Base-by-base conservation (phyloP, 805 yeast species). In the Candida adriatica region DNA sequence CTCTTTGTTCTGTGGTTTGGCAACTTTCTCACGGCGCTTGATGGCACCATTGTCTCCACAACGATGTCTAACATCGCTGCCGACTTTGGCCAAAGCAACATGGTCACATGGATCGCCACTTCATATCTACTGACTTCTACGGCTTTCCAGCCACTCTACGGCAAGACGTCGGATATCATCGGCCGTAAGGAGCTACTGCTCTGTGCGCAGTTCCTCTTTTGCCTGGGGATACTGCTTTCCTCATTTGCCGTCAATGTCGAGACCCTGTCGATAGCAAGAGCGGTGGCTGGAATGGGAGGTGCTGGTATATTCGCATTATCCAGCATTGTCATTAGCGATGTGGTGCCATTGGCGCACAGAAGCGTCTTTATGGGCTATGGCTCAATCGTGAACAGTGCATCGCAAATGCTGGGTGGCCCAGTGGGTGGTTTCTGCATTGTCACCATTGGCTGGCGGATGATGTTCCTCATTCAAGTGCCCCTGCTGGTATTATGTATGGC, bases 81-180 rank as follows among this genome's bases (percentile, higher is more conserved):
- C 6, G 75, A 74, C 16, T 64, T 78, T 49, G 55, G 72, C 27
- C 73, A 70, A 27, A 60, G 75, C 24, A 62, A 66, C 13, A 48
- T 65, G 33, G 58, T 73, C 6, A 57, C 75, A 3, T 81, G 90
- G 88, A 79, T 81, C 3, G 86, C 87, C 4, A 74, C 87, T 0
- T 70, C 83, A 1, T 75, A 79, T 33, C 59, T 83, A 19, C 56
- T 83, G 18, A 77, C 88, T 2, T 75, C 73, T 38, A 71, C 84
- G 4, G 82, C 83, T 2, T 78, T 79, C 52, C 88, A 80, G 55
- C 88, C 86, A 1, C 51, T 82, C 16, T 78, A 75, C 34, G 92
- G 90, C 5, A 71, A 79, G 36, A 58, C 80, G 19, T 70, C 81
- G 26, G 90, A 83, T 42, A 70, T 82, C 15, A 60, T 68, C 39